Conservation (phyloP, 176 grass and related monocot species). For the Chrysopogon serrulatus region DNA sequence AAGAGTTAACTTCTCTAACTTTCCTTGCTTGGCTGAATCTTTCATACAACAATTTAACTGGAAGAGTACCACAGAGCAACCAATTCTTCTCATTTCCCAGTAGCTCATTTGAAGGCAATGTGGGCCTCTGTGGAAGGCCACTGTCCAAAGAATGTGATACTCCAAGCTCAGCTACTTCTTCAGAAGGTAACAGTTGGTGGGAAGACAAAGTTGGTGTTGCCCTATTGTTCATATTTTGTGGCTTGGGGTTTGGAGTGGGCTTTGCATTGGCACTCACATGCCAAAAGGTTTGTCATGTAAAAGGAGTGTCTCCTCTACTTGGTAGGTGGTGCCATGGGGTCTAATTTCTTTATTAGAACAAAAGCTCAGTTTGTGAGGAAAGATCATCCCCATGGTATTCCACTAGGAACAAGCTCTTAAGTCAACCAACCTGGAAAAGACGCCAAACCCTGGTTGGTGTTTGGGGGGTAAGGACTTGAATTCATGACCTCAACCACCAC, state of each 20-base stretch:
- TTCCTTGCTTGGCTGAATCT: conserved; percentile 32
- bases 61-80: background rate
- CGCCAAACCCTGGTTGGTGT: too few species aligned
- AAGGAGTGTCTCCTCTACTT: background rate
- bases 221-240: background rate
- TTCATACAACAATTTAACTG: conserved; percentile 38
- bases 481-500: background rate
- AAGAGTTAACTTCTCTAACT: conserved; percentile 22
- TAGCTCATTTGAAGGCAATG: conserved; percentile 22
- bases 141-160: background rate
- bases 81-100: conserved; percentile 1
- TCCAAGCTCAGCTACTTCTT: background rate
- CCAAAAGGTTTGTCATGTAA: background rate
- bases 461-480: too few species aligned
- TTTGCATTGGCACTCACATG: background rate
- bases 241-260: background rate
- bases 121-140: background rate
- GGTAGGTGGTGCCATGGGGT: background rate
- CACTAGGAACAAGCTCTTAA: too few species aligned
- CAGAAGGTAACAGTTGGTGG: background rate
- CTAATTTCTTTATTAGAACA: background rate
- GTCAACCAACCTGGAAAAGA: too few species aligned
- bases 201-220: background rate
- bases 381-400: too few species aligned
- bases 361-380: too few species aligned